Base-by-base conservation (phyloP, 2,329 filamentous ascomycete genomes). In the Sphaerulina populicola region DNA sequence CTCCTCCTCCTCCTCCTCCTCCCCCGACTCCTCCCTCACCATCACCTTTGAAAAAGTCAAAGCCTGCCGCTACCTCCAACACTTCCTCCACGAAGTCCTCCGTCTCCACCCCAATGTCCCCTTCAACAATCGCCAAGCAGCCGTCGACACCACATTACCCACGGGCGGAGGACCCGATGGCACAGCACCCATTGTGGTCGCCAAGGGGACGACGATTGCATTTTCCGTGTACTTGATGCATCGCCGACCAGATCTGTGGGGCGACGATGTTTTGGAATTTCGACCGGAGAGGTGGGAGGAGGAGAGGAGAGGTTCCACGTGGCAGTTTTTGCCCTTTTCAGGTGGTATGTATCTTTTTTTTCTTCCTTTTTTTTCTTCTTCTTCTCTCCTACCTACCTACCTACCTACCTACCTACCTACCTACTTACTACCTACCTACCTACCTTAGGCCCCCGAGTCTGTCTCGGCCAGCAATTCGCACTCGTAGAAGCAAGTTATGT, bases 401-500 rank as follows among this genome's bases (percentile, higher is more conserved):
- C 2, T 18, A 18, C 18, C 3, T 18, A n/a, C 18, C 18, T 18
- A 18, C 18, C 18, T 18, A 18, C 18, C 18, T 18, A 18, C 18
- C 2, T 18, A 18, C 18, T 18, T 18, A n/a, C 18, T 18, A 18
- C 18, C 18, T 18, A 18, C 18, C 18, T 18, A 18, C 18, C 2
- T 18, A 18, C 18, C 3, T 18, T 18, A 35, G 31, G 31, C 12
- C 23, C 23, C 23, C 23, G 23, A 27, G 63, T 66, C 8, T 69
- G 61, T 55, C 44, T 67, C 23, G 62, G 62, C 3, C 62, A 90
- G 74, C 85, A 90, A 67, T 90, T 89, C 66, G 86, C 86, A 11
- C 69, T 90, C 41, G 87, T 84, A 0, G 85, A 90, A 73, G 85
- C 86, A 73, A 72, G 72, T 23, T 90, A 90, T 64, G 81, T 85